Evolutionary conservation across 2,329 filamentous ascomycete species (phyloP), one percentile per base, ranked within the genome.

Genomic region (Alternaria sp.): DNA sequence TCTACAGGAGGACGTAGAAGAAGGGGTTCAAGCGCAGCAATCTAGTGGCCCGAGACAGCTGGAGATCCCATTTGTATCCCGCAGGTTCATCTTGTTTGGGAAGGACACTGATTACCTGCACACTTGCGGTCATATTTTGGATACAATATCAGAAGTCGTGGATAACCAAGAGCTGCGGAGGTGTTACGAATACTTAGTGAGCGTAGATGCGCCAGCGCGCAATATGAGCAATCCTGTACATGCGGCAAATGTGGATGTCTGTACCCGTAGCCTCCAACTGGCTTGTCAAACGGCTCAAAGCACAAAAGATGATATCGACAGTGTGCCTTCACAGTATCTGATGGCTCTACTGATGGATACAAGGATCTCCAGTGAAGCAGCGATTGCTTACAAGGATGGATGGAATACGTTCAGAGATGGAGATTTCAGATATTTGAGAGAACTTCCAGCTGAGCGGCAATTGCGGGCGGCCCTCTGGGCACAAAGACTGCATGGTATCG

Each of bases 231-330:
- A 51, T 23, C 17, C 28, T 23, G 3, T 23, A 7, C 49, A 51
- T 15, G 28, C 28, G 6, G 19, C 28, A n/a, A 23, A 36, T 12
- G 28, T 51, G 1, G 17, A 51, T 13, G 6, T n/a, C 1, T 36
- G 4, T 17, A 36, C 8, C 2, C 17, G 17, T 0, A 25, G 49
- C 32, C 49, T 52, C 6, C 6, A 1, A 0, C 13, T 52, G 6
- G 49, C 28, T 15, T 2, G 19, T 8, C 49, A 4, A n/a, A 40
- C 19, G 1, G 19, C 9, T 25, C n/a, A 9, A 3, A 0, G 1
- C 0, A 5, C 28, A 25, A 3, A 12, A 12, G 9, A 25, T 0
- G 1, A 3, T 5, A 8, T 1, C 0, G 3, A n/a, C 1, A 23
- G 5, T n/a, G 3, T 36, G 8, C 19, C 28, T 0, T 3, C 30